These are phyloP conservation scores for Pseudogymnoascus sp. DNA, from an alignment of 2,329 filamentous ascomycete species.

Conservation along the genomic window DNA sequence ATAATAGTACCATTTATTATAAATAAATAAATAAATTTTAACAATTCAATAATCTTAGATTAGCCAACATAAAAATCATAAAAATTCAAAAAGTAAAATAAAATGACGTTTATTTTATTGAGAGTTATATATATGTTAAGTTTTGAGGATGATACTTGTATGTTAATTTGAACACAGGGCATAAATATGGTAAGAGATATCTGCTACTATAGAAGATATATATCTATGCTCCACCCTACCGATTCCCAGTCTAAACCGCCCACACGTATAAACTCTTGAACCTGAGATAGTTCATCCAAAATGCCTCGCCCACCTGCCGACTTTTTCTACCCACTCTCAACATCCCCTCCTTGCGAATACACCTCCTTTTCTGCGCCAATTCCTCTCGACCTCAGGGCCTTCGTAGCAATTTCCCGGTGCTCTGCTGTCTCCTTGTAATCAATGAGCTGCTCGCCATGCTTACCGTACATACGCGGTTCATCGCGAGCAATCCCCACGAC, in stretches of 20 bases:
- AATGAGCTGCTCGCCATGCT: slow-evolving; percentile 47
- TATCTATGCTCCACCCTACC: background rate
- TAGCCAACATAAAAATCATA: background rate
- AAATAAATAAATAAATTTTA: background rate
- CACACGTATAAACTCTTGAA: background rate
- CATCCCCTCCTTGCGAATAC: background rate
- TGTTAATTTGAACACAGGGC: background rate
- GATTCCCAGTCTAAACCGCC: background rate
- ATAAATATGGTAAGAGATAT: background rate
- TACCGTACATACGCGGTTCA: slow-evolving; percentile 49
- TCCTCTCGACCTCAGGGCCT: background rate
- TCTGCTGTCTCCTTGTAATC: slow-evolving; percentile 24
- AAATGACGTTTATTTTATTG: background rate
- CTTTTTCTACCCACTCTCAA: background rate
- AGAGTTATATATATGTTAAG: too few relatives aligned
- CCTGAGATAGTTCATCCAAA: background rate
- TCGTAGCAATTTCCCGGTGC: slow-evolving; percentile 11
- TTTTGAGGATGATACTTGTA: background rate
- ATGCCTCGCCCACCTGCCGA: background rate
- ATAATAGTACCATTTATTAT: background rate
- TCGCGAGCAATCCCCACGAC: slow-evolving; percentile 35
- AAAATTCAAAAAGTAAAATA: background rate
- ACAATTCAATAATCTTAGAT: background rate
- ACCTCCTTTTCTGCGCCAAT: background rate
- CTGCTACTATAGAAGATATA: background rate